These are phyloP conservation scores for Albifimbria verrucaria DNA, from an alignment of 2,329 filamentous ascomycete genomes.

Conservation along the genomic window DNA sequence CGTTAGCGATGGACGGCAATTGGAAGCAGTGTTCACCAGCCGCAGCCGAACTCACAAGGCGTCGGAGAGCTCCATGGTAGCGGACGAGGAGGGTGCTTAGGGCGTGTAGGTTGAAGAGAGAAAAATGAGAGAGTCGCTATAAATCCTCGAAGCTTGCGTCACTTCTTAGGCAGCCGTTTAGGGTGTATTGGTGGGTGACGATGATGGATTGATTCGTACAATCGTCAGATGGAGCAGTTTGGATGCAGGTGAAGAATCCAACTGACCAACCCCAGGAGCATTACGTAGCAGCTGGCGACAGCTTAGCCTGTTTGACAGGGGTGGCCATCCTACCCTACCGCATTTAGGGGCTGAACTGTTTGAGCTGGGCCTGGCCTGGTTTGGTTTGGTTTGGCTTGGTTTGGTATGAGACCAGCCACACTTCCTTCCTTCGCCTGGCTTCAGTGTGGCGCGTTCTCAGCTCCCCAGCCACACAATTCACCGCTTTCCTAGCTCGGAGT, in stretches of 20 bases:
- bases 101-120: neutral
- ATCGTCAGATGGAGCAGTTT: conserved; percentile 3
- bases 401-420: too few relatives aligned
- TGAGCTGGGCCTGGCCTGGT: too few relatives aligned
- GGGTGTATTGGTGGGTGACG: neutral
- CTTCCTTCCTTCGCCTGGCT: too few relatives aligned
- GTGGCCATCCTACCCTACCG: neutral
- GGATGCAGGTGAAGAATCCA: neutral
- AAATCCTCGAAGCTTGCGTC: neutral
- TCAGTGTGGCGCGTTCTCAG: too few relatives aligned
- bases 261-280: neutral
- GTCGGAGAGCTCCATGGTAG: conserved; percentile 84
- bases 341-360: neutral
- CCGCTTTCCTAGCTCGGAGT: too few relatives aligned
- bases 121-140: neutral
- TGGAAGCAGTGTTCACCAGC: neutral
- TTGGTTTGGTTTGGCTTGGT: too few relatives aligned
- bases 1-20: conserved; percentile 29
- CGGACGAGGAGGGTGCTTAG: neutral
- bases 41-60: conserved; percentile 65
- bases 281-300: neutral
- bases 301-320: neutral
- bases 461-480: too few relatives aligned
- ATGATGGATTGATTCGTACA: too few relatives aligned
- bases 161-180: conserved; percentile 6